phyloP scores from a whole-genome alignment of 2,329 filamentous ascomycete genomes.

The Botrytis aclada region DNA sequence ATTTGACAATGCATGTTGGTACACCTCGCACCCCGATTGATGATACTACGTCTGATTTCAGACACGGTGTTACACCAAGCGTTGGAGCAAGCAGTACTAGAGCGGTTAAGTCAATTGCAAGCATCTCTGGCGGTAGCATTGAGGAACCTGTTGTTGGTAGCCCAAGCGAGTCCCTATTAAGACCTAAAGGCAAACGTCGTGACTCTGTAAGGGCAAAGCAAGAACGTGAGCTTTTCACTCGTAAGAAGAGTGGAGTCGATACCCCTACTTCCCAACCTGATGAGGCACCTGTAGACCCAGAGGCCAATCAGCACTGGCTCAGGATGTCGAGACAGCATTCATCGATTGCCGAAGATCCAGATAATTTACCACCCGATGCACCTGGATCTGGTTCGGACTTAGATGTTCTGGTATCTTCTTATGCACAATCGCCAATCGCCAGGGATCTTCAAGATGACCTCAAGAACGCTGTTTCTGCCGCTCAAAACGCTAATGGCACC shows the following conservation, averaged over 20 bases:
- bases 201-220: slow-evolving; percentile 83
- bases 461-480: slow-evolving; percentile 60
- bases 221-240: slow-evolving; percentile 85
- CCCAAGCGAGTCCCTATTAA: slow-evolving; percentile 56
- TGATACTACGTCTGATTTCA: slow-evolving; percentile 56
- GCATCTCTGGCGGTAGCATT: slow-evolving; percentile 71
- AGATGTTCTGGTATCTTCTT: slow-evolving; percentile 75
- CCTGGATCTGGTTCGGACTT: slow-evolving; percentile 67
- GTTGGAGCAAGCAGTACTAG: slow-evolving; percentile 82
- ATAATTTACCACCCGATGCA: slow-evolving; percentile 58
- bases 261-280: slow-evolving; percentile 65
- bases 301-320: slow-evolving; percentile 57
- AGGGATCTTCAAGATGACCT: slow-evolving; percentile 75
- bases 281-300: slow-evolving; percentile 44
- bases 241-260: slow-evolving; percentile 64
- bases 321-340: slow-evolving; percentile 54
- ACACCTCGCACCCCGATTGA: slow-evolving; percentile 52
- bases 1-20: slow-evolving; percentile 94
- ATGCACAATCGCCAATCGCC: slow-evolving; percentile 74
- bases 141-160: slow-evolving; percentile 59
- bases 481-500: slow-evolving; percentile 64
- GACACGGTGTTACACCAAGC: slow-evolving; percentile 62
- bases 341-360: slow-evolving; percentile 66
- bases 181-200: slow-evolving; percentile 67
- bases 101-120: slow-evolving; percentile 87